phyloP scores from a whole-genome alignment of 2,329 filamentous ascomycete species.

The Botryotinia narcissicola region DNA sequence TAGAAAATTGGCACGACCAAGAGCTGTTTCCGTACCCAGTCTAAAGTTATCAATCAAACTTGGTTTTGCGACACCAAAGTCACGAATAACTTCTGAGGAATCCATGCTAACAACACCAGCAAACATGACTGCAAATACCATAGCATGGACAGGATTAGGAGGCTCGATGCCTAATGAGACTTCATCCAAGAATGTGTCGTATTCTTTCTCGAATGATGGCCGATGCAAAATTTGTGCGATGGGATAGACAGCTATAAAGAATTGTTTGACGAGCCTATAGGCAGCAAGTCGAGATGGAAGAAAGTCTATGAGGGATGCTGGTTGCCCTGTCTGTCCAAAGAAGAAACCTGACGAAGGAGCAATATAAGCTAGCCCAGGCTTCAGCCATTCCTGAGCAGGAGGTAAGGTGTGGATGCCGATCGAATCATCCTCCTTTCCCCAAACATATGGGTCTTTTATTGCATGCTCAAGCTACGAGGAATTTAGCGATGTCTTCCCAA shows the following conservation, averaged over 20 bases:
- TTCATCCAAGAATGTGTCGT: slow-evolving; percentile 63
- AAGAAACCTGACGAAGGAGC: slow-evolving; percentile 62
- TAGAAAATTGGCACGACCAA: slow-evolving; percentile 68
- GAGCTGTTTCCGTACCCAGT: slow-evolving; percentile 63
- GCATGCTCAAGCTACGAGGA: slow-evolving; percentile 7
- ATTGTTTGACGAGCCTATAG: slow-evolving; percentile 63
- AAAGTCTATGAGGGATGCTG: slow-evolving; percentile 55
- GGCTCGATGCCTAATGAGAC: slow-evolving; percentile 60
- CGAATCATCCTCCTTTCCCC: neutral
- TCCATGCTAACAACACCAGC: slow-evolving; percentile 66
- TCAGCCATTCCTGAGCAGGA: slow-evolving; percentile 52
- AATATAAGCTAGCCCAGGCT: slow-evolving; percentile 64
- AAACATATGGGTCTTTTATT: slow-evolving; percentile 6
- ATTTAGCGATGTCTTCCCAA: neutral
- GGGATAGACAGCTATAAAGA: slow-evolving; percentile 66
- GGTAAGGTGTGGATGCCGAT: slow-evolving; percentile 23
- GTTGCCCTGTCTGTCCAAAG: slow-evolving; percentile 53
- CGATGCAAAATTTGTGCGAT: slow-evolving; percentile 65
- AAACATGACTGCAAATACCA: slow-evolving; percentile 69
- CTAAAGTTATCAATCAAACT: slow-evolving; percentile 62
- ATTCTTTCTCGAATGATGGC: slow-evolving; percentile 44
- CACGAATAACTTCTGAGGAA: slow-evolving; percentile 49
- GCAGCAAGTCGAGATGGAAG: slow-evolving; percentile 57
- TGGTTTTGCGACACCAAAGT: slow-evolving; percentile 56
- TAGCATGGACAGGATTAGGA: slow-evolving; percentile 60